Base-by-base conservation (phyloP, 352 stramenopile species). In the Hyaloperonospora brassicae region DNA sequence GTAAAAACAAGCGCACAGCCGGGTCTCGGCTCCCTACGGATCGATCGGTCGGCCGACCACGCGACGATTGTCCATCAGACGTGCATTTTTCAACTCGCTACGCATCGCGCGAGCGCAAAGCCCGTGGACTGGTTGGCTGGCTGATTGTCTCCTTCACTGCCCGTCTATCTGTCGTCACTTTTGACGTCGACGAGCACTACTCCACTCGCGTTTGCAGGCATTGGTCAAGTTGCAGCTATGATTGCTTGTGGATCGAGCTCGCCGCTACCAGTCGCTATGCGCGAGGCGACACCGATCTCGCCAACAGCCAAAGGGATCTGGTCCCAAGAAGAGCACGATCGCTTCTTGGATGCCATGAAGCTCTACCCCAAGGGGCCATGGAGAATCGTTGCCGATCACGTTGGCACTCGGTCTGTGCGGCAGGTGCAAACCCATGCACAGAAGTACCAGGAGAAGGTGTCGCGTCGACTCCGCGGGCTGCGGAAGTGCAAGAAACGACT, bases 341-440 rank as follows among this genome's bases (percentile, higher is more conserved):
- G 70, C n/a, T 88, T 88, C 55, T 66, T 90, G 14, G 73, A 87
- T 21, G 77, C 70, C 7, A 87, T 87, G 49, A 79, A 83, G 65
- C 78, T 86, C 41, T 88, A 87, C 61, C 25, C 68, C 42, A 85
- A 80, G 34, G 76, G 77, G 0, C 80, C 78, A 1, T 88, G 78
- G 76, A 87, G 85, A 46, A 42, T 77, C 43, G 72, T 89, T 12
- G 77, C 78, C 11, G 70, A 73, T 30, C 73, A 79, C 39, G 74
- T 90, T 1, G 76, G 68, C 34, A 88, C 80, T 14, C 77, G 77
- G 49, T 87, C 76, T 0, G 76, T 86, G 46, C 73, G 79, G 11
- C 78, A 89, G 69, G 86, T 76, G 31, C 86, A 86, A 75, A 87
- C 76, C 0, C 77, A 90, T 47, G 78, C 75, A 21, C 78, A 88